A percentile compares a stretch with the other conserved stretches of the same genome.
These are phyloP conservation scores for Astragalus membranaceus DNA, from an alignment of 306 rosid genomes.

Conservation along the genomic window DNA sequence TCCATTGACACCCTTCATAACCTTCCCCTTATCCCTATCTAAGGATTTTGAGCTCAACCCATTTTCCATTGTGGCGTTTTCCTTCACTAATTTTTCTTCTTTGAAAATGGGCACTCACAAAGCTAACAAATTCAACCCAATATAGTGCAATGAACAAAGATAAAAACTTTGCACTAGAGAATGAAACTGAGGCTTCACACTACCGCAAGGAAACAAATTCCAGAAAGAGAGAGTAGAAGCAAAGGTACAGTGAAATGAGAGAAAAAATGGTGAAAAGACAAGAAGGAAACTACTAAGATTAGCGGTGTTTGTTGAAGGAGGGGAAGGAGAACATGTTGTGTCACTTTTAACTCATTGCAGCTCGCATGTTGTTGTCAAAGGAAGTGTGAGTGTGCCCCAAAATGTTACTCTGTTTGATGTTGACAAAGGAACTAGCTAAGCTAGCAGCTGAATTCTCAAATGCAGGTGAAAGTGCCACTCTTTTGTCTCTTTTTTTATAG, in stretches of 20 bases:
- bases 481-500: neutral
- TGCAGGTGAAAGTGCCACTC: neutral
- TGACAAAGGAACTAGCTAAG: constrained; percentile 11
- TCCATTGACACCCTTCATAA: constrained; percentile 26
- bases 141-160: constrained; percentile 12
- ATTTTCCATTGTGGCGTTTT: constrained; percentile 35
- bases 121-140: neutral
- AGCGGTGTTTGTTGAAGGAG: neutral
- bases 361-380: constrained; percentile 30
- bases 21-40: constrained; percentile 20
- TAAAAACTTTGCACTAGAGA: constrained; percentile 6
- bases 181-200: constrained; percentile 19
- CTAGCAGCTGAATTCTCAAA: constrained; percentile 7
- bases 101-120: constrained; percentile 10
- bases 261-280: neutral
- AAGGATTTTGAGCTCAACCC: constrained; percentile 40
- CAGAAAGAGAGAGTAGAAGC: constrained; percentile 34
- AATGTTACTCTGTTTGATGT: constrained; percentile 34
- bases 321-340: neutral
- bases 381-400: constrained; percentile 3
- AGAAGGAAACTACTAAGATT: constrained; percentile 9
- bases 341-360: constrained; percentile 21
- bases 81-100: neutral
- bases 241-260: constrained; percentile 29
- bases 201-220: neutral